Base-by-base conservation (phyloP, 306 rosid genomes). In the Amphicarpaea edgeworthii region DNA sequence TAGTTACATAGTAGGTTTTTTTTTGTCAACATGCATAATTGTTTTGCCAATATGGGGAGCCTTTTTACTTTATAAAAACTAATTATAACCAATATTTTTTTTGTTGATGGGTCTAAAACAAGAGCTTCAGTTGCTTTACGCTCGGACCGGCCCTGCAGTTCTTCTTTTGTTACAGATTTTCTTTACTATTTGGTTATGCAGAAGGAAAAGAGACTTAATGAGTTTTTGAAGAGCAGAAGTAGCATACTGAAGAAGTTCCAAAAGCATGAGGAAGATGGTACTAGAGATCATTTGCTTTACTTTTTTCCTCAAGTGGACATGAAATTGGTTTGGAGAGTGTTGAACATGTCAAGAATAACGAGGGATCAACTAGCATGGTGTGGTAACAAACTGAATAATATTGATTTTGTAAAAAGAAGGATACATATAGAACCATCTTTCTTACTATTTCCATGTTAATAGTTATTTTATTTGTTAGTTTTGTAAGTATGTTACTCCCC, bases 311-410 rank as follows among this genome's bases (percentile, higher is more conserved):
- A 16, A 61, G 93, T 87, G 41, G 96, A 90, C 46, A 84, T 90
- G 87, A 92, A 80, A 79, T 79, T 92, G 72, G 88, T 87, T 6
- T 72, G 87, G 17, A 88, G 97, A 77, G 96, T 90, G 69, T 74
- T 92, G 21, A 90, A 83, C 83, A 88, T 92, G 93, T 82, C 90
- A 0, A 90, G 81, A 51, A 41, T 90, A 24, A 85, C 90, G n/a
- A 81, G 83, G 1, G 96, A 90, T 41, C 91, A 92, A 74, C 88
- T 92, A 9, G 70, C 79, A 45, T 92, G 97, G 97, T 92, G 97
- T 71, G 85, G 61, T 34, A 82, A 76, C 46, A 92, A 90, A 79
- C 72, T 92, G 34, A 81, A 67, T 63, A 83, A 73, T 68, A 87
- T 92, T 17, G 49, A 53, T 62, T 77, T 88, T 83, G 68, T 79